phyloP scores from a whole-genome alignment of 2,329 filamentous ascomycete species.

The Clathrospora elynae region DNA sequence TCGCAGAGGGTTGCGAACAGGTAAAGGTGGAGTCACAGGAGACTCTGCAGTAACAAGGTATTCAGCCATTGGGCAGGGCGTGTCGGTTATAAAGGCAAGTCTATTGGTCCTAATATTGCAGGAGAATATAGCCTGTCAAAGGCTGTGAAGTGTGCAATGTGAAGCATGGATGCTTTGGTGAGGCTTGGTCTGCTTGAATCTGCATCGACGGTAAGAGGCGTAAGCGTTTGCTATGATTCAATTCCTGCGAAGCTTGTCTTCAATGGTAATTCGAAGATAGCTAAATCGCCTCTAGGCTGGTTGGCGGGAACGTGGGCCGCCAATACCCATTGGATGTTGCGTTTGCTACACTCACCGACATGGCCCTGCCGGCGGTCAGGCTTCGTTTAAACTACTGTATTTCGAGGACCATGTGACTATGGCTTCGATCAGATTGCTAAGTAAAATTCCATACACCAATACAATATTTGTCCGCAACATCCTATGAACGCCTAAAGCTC shows the following conservation, averaged over 20 bases:
- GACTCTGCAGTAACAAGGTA: constrained; percentile 1
- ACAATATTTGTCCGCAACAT: constrained; percentile 3
- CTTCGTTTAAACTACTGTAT: constrained; percentile 7
- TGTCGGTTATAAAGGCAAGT: background rate
- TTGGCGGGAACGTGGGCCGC: background rate
- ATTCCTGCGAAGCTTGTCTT: background rate
- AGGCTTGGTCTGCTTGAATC: constrained; percentile 4
- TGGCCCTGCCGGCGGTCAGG: constrained; percentile 5
- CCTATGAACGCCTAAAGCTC: constrained; percentile 28
- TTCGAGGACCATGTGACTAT: constrained; percentile 3
- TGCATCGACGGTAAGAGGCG: background rate
- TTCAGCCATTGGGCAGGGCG: constrained; percentile 5
- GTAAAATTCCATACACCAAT: constrained; percentile 5
- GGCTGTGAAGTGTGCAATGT: constrained; percentile 1
- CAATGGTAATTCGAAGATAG: background rate
- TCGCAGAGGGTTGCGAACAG: constrained; percentile 9
- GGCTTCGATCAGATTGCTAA: constrained; percentile 1
- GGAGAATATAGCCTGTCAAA: background rate
- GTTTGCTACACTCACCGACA: constrained; percentile 3
- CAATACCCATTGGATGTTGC: background rate
- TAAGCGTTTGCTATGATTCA: constrained; percentile 8
- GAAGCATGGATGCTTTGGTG: constrained; percentile 4
- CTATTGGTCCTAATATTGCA: background rate
- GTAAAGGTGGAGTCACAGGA: constrained; percentile 9
- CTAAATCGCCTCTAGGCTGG: background rate